Base-by-base conservation (phyloP, 116 monocot species). In the Papilionanthe hybrid region DNA sequence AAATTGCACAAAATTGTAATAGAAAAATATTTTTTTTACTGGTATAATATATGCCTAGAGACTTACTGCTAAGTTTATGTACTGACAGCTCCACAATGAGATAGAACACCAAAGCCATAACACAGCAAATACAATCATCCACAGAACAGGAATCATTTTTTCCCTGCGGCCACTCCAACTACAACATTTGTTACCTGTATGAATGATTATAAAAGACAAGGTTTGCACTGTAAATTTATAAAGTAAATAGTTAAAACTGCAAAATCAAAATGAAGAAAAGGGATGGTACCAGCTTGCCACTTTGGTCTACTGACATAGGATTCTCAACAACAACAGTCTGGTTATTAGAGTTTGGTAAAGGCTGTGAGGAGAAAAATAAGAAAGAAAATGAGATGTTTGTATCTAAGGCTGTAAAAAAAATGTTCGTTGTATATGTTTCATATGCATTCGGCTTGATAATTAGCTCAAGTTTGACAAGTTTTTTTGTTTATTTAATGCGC, bases 291-390 rank as follows among this genome's bases (percentile, higher is more conserved):
- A 82, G 68, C 75, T 82, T 82, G 48, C 81, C 81, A 4, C 50
- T 82, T 67, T 75, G 56, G 42, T 82, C 67, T 11, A 75, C 43
- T 30, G 81, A 76, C 81, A 82, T 82, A 5, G 81, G 81, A 77
- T 82, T 82, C 68, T 82, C 81, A 68, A 82, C 49, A 30, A 82
- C 81, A 50, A 67, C 81, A 60, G 78, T 73, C 41, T 90, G 84
- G 78, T 78, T 87, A 22, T 84, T 75, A 11, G 81, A 68, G 78
- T 79, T 83, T 29, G 90, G 60, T 57, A 55, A 23, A 13, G 80
- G 77, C 86, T 90, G 78, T 66, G 67, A 37, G 17, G 71, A 78
- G 0, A 42, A 49, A 68, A 73, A 77, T 30, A 2, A 79, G 4
- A 41, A 41, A 71, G 4, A 71, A 5, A 17, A 41, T 71, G 71